Percentiles rank a stretch among this genome's conserved stretches.
Conservation (phyloP, 768 basidiomycete genomes). For the Termitomyces sp. region DNA sequence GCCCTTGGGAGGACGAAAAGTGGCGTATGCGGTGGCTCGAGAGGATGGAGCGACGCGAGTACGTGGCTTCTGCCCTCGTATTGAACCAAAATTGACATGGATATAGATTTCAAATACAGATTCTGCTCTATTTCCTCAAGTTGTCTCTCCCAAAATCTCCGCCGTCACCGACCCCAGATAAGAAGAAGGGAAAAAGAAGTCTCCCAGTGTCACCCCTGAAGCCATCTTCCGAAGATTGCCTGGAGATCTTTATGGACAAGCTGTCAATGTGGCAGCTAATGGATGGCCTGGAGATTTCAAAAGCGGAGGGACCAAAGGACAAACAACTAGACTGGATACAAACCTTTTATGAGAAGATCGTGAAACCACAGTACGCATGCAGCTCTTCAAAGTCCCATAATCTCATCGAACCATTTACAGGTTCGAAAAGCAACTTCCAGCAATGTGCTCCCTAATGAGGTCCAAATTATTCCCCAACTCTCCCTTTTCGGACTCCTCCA, state of each 20-base stretch:
- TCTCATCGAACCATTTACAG: constrained; percentile 29
- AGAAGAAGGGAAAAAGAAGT: constrained; percentile 28
- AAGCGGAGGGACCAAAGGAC: constrained; percentile 19
- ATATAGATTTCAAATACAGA: constrained; percentile 69
- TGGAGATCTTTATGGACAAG: constrained; percentile 78
- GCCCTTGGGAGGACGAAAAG: constrained; percentile 46
- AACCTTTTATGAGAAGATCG: constrained; percentile 60
- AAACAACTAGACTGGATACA: constrained; percentile 70
- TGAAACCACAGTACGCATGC: constrained; percentile 56
- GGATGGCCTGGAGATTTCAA: constrained; percentile 28
- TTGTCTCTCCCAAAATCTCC: constrained; percentile 55
- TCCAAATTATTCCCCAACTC: constrained; percentile 66
- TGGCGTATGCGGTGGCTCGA: constrained; percentile 60
- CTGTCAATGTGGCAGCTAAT: constrained; percentile 77
- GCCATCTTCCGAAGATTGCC: constrained; percentile 42
- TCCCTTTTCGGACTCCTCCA: constrained; percentile 59
- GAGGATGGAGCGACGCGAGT: constrained; percentile 70
- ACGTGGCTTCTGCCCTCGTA: constrained; percentile 14
- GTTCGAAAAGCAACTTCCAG: constrained; percentile 52
- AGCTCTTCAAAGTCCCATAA: neutral
- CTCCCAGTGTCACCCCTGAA: constrained; percentile 20
- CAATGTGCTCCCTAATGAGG: constrained; percentile 53
- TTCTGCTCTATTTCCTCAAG: constrained; percentile 64
- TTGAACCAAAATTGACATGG: neutral
- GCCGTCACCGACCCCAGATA: constrained; percentile 27